Base-by-base conservation (phyloP, 345 rosid genomes). In the Alliaria petiolata region DNA sequence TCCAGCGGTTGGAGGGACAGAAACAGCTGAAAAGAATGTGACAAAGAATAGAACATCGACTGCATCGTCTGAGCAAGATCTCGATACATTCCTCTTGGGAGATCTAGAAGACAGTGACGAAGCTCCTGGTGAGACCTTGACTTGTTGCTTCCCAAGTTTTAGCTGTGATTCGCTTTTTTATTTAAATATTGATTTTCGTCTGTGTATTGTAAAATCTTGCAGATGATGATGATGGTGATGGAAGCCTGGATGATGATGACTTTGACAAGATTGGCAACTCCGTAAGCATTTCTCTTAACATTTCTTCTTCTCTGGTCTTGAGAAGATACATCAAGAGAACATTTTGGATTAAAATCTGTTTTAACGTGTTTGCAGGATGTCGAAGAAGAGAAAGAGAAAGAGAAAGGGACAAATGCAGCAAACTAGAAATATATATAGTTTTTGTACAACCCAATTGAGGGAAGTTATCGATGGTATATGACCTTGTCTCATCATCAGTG, bases 91-190 rank as follows among this genome's bases (percentile, higher is more conserved):
- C 83, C 97, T 93, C 42, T 65, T 93, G 74, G 98, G 98, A 65
- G 98, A 93, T 80, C 82, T 85, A 49, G 98, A 87, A 68, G 93
- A 93, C 59, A 84, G 93, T 55, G 96, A 93, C 72, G 98, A 83
- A 7, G 98, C 80, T 51, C 75, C 77, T 77, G 97, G 97, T 93
- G 75, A 75, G 70, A 6, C 52, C 56, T 16, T 60, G n/a, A 52
- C 57, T n/a, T n/a, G n/a, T n/a, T n/a, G n/a, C n/a, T 70, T 70
- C 61, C 52, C 10, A 34, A 54, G 22, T 6, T 62, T 38, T 43
- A 60, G 28, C 52, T 22, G 22, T 7, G 10, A 22, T 1, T 31
- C 14, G 6, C 6, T 36, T 13, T 4, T 4, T 31, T 47, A 11
- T 42, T 33, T n/a, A n/a, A 47, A 57, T 14, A 43, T n/a, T 61